Conservation (phyloP, 2,329 filamentous ascomycete genomes). For the Colletotrichum lentis region DNA sequence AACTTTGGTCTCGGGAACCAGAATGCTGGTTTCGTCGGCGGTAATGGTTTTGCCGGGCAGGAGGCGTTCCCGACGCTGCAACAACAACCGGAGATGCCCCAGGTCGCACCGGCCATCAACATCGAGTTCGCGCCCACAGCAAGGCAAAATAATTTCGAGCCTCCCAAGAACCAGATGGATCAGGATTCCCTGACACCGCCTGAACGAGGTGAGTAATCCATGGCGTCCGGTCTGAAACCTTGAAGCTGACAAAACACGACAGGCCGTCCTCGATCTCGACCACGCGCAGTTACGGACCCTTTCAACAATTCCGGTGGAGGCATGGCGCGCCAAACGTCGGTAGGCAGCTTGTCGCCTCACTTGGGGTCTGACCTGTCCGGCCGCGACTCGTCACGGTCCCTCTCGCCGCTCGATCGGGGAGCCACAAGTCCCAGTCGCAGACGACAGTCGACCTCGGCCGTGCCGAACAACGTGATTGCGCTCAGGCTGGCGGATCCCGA, state of each 20-base stretch:
- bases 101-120: slow-evolving; percentile 93
- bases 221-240: too few species aligned
- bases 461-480: slow-evolving; percentile 76
- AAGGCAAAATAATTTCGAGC: slow-evolving; percentile 70
- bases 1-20: slow-evolving; percentile 55
- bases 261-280: slow-evolving; percentile 61
- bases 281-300: slow-evolving; percentile 67
- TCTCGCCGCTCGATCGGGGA: slow-evolving; percentile 67
- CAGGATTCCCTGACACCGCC: slow-evolving; percentile 86
- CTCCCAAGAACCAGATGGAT: slow-evolving; percentile 70
- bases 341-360: slow-evolving; percentile 59
- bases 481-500: slow-evolving; percentile 89
- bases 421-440: slow-evolving; percentile 57
- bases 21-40: slow-evolving; percentile 50
- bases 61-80: slow-evolving; percentile 64
- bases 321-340: slow-evolving; percentile 51
- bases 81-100: slow-evolving; percentile 68
- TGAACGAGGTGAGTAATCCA: slow-evolving; percentile 62
- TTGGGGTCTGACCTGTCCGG: slow-evolving; percentile 55
- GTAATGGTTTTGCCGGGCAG: slow-evolving; percentile 48
- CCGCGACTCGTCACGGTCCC: slow-evolving; percentile 61
- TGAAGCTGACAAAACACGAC: slow-evolving; percentile 39
- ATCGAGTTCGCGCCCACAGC: slow-evolving; percentile 88
- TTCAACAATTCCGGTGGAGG: slow-evolving; percentile 59
- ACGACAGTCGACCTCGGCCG: slow-evolving; percentile 70